Evolutionary conservation across 2,329 filamentous ascomycete species (phyloP), one percentile per base, ranked within the genome.

Genomic region (Colletotrichum somersetense): DNA sequence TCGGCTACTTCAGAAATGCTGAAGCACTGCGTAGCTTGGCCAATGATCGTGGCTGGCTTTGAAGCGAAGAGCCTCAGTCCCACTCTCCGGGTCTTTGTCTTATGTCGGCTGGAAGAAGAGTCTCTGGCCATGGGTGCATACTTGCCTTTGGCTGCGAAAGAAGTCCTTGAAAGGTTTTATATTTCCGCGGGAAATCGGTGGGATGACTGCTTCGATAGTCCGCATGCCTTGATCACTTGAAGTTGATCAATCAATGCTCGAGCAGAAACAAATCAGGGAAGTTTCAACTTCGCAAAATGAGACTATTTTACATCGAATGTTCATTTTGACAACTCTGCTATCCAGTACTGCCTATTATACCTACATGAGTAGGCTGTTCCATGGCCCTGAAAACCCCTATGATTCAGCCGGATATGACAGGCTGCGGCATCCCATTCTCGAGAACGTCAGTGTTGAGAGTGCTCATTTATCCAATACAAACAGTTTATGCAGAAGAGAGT

Each of bases 391-490:
- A 74, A 44, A 0, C 57, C 69, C 65, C 23, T 4, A 63, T 69
- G 56, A 70, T 66, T 23, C 62, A 77, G 63, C 79, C 77, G 46
- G 80, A 79, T 30, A 81, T 81, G 4, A 79, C 79, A 70, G 77
- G 30, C 30, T 30, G 30, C 30, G 69, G 77, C 77, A 66, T 81
- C 79, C 7, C 81, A 77, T 20, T 79, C 80, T 69, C 81, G 78
- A 40, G 81, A 79, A 0, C 76, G 75, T 79, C 79, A 81, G 52
- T 81, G 79, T 30, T 30, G 30, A 30, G 30, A 5, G 30, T 30
- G 30, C 26, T 30, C 2, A 30, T 2, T 30, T 30, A 2, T 38
- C 11, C 35, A 38, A 38, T 38, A 2, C 35, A 38, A 11, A 10
- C 8, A 38, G 35, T 2, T 11, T 10, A 38, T 38, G 1, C 35